Evolutionary conservation across 305 asterid species (phyloP).

Genomic region (Solanum hybrid): DNA sequence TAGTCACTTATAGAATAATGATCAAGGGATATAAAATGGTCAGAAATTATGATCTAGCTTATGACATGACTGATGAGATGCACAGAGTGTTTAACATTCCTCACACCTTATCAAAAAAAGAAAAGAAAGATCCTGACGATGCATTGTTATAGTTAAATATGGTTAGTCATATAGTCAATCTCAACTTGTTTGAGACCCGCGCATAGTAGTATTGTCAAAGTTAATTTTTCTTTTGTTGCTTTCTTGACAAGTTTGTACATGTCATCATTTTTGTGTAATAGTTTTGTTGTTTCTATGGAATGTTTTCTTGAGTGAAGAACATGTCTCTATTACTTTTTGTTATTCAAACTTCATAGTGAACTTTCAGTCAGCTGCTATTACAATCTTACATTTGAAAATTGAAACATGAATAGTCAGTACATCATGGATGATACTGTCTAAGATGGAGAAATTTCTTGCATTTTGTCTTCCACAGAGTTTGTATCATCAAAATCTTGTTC

Average conservation of each 20-base stretch:
- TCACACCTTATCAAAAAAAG: background rate
- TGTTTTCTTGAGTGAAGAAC: background rate
- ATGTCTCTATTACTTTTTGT: background rate
- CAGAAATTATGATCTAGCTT: background rate
- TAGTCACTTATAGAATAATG: constrained; percentile 9
- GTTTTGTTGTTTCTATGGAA: background rate
- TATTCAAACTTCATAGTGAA: background rate
- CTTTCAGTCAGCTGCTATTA: background rate
- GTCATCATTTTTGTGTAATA: background rate
- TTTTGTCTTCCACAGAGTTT: background rate
- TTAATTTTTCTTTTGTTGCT: background rate
- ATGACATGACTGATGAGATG: background rate
- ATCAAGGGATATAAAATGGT: background rate
- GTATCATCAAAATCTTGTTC: background rate
- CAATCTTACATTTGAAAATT: background rate
- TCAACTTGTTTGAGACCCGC: background rate
- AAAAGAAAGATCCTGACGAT: background rate
- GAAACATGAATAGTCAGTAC: background rate
- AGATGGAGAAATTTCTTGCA: background rate
- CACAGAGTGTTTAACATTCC: background rate
- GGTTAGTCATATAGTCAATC: background rate
- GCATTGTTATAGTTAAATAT: background rate
- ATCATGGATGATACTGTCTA: background rate
- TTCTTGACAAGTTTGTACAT: background rate
- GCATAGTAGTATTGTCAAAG: background rate